Base-by-base conservation (phyloP, 192 early-diverging fungal species). In the Linnemannia zychae region DNA sequence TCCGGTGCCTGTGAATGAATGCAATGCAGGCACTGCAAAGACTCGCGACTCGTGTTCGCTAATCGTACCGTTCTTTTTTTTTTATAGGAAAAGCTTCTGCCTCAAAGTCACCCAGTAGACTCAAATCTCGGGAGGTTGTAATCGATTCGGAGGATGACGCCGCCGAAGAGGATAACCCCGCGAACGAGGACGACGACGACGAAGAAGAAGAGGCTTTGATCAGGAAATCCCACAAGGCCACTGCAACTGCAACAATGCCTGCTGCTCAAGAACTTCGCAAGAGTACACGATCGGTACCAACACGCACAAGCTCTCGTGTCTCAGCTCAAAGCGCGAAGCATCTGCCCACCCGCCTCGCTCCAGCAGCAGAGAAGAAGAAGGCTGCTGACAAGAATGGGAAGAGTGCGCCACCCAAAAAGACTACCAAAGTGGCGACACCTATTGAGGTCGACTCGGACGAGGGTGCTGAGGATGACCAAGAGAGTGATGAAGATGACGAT, bases 321-420 rank as follows among this genome's bases (percentile, higher is more conserved):
- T 28, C 57, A 63, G 57, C 28, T 36, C 71, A 52, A 46, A 76
- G 12, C 12, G 28, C 49, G 38, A 79, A 73, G 31, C 47, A 71
- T 50, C 33, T 40, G 70, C 57, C 22, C 37, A 28, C 70, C 22
- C 36, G 16, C 24, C 16, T 63, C 33, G 44, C 52, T 70, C 70
- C 70, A 17, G 24, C 40, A 71, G 44, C 40, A 44, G 40, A 44
- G 40, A n/a, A 92, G 40, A 90, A 87, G 71, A 94, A 91, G 80
- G 90, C 92, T 13, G 92, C 87, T 53, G 93, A 80, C 46, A 92
- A 89, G 44, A 50, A 66, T 40, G 68, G 40, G 38, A 47, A 36
- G 31, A 71, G 34, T 20, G 52, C 53, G 18, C 31, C 63, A 15
- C 28, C 57, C 28, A 63, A 63, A 13, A 48, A 46, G 38, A n/a